phyloP scores from a whole-genome alignment of 179 eudicot genomes.

The Heliamphora pulchella region DNA sequence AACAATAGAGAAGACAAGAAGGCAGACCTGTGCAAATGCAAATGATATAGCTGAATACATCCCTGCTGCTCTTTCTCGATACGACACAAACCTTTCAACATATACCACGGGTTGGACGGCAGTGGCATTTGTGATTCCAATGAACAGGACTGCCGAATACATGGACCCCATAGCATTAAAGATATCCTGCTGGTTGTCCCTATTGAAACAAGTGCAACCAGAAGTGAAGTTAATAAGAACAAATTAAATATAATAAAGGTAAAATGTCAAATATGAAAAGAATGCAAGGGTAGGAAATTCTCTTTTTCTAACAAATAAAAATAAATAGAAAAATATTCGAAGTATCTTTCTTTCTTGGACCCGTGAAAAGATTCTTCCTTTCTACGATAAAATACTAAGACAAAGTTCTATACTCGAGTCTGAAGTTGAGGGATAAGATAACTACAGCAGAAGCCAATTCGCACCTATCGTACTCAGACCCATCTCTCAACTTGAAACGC shows the following conservation, averaged over 20 bases:
- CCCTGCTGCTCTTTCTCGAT: conserved; percentile 89
- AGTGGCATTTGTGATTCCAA: conserved; percentile 83
- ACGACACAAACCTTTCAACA: conserved; percentile 73
- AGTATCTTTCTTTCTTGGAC: too few species aligned
- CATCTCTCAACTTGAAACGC: too few species aligned
- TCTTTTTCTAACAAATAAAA: too few species aligned
- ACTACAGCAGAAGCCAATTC: too few species aligned
- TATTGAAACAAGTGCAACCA: conserved; percentile 20
- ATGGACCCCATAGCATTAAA: conserved; percentile 94
- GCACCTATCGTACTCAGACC: too few species aligned
- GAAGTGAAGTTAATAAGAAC: too few species aligned
- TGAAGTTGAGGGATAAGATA: too few species aligned
- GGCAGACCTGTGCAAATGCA: conserved; percentile 75
- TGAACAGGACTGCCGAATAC: conserved; percentile 83
- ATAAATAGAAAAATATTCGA: too few species aligned
- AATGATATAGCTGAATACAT: conserved; percentile 90
- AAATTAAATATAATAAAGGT: too few species aligned
- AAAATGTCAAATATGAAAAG: neutral
- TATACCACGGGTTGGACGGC: conserved; percentile 85
- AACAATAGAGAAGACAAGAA: neutral
- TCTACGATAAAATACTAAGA: too few species aligned
- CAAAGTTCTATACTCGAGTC: too few species aligned
- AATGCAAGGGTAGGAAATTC: neutral
- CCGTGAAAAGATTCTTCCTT: too few species aligned
- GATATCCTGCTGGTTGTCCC: conserved; percentile 83